Percentiles rank a stretch among this genome's conserved stretches.
These are phyloP conservation scores for Sungouiella blattae DNA, from an alignment of 805 yeast genomes.

Conservation along the genomic window DNA sequence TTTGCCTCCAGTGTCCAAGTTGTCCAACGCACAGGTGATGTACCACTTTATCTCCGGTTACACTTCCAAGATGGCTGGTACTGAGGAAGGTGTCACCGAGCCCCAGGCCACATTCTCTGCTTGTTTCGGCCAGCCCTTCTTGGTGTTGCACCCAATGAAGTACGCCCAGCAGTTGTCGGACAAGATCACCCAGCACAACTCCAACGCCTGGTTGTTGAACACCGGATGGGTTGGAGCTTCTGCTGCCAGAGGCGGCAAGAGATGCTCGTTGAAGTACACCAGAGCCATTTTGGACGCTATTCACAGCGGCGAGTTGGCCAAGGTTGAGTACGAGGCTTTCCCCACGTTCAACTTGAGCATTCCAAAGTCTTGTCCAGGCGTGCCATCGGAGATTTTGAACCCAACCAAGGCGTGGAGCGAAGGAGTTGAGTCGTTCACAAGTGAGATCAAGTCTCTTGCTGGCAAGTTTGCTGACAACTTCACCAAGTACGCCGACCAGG, in stretches of 20 bases:
- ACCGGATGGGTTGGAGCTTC: slow-evolving; percentile 99
- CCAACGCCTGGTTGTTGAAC: slow-evolving; percentile 94
- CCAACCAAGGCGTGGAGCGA: slow-evolving; percentile 79
- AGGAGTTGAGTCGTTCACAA: slow-evolving; percentile 36
- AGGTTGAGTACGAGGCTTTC: slow-evolving; percentile 78
- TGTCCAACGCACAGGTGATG: slow-evolving; percentile 95
- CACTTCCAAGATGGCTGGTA: slow-evolving; percentile 99
- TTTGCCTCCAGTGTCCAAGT: slow-evolving; percentile 92
- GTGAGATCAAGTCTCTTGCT: slow-evolving; percentile 59
- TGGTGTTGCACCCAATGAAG: slow-evolving; percentile 96
- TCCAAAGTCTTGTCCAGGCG: slow-evolving; percentile 78
- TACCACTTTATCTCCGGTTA: slow-evolving; percentile 98
- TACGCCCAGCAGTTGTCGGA: slow-evolving; percentile 95
- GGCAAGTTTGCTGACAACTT: slow-evolving; percentile 81
- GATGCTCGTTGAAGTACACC: slow-evolving; percentile 97
- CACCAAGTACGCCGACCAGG: slow-evolving; percentile 74
- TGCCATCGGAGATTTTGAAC: slow-evolving; percentile 80
- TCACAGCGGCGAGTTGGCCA: slow-evolving; percentile 82
- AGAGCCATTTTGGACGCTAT: slow-evolving; percentile 94
- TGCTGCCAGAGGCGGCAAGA: slow-evolving; percentile 88
- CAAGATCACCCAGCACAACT: slow-evolving; percentile 83
- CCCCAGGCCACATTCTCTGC: slow-evolving; percentile 98
- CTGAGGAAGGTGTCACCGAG: slow-evolving; percentile 97
- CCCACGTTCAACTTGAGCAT: slow-evolving; percentile 84
- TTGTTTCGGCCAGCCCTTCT: slow-evolving; percentile 98